Evolutionary conservation across 148 eudicot genomes (phyloP).

Genomic region (Fagopyrum homotropicum): DNA sequence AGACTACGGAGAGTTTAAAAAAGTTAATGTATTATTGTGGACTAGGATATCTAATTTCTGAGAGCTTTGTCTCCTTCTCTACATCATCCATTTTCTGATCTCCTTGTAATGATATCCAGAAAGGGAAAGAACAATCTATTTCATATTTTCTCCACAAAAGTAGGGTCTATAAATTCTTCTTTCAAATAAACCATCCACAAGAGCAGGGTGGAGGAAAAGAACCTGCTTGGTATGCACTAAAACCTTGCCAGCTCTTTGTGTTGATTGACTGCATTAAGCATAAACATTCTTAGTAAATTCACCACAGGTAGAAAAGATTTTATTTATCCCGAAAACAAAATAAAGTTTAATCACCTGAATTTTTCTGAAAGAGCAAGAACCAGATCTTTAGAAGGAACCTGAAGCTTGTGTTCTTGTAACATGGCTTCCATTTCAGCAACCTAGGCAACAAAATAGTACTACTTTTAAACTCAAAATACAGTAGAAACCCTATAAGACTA

Average conservation of each 20-base stretch:
- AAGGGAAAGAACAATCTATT: neutral
- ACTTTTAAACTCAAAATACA: neutral
- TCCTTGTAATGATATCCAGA: neutral
- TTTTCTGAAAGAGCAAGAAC: constrained; percentile 69
- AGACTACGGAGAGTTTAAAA: neutral
- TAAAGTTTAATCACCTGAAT: constrained; percentile 47
- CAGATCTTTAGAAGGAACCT: constrained; percentile 65
- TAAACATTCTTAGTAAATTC: neutral
- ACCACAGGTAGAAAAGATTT: neutral
- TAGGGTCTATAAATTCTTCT: neutral
- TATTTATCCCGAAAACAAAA: neutral
- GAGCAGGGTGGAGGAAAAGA: constrained; percentile 9
- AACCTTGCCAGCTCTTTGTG: constrained; percentile 15
- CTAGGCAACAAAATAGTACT: constrained; percentile 25
- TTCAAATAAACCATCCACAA: constrained; percentile 1
- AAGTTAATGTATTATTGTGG: neutral
- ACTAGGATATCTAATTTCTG: neutral
- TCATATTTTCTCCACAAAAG: neutral
- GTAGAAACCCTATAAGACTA: neutral
- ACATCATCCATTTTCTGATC: neutral
- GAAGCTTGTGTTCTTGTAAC: constrained; percentile 51
- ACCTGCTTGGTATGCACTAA: constrained; percentile 9
- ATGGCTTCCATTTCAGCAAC: constrained; percentile 88
- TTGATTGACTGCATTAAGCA: constrained; percentile 10
- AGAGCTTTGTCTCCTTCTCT: neutral